phyloP scores from a whole-genome alignment of 805 yeast genomes.

The Cyberlindnera saturnus region DNA sequence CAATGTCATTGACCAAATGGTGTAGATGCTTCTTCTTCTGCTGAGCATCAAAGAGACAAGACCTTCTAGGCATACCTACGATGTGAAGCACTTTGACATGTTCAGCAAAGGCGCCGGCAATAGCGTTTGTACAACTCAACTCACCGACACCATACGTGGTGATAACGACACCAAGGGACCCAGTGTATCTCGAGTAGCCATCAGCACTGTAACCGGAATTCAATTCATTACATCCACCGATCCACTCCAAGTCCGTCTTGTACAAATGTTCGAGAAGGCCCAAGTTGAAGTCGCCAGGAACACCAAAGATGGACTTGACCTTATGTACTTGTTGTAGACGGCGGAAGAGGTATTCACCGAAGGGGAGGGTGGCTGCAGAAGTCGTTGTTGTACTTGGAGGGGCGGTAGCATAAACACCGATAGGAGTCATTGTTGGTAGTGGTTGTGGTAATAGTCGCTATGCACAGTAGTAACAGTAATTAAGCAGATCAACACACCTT shows the following conservation, averaged over 20 bases:
- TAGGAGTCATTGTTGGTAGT: constrained; percentile 10
- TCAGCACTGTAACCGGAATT: constrained; percentile 90
- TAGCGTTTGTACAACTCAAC: constrained; percentile 75
- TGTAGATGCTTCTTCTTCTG: constrained; percentile 37
- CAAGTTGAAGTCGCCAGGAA: constrained; percentile 75
- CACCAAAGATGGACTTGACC: constrained; percentile 62
- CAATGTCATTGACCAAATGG: constrained; percentile 52
- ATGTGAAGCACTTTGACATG: constrained; percentile 74
- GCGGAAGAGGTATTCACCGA: constrained; percentile 62
- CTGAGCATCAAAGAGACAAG: constrained; percentile 22
- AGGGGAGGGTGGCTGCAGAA: constrained; percentile 28
- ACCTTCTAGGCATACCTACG: constrained; percentile 55
- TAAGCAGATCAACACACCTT: too few species aligned
- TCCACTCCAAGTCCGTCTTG: constrained; percentile 52
- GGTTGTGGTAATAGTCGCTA: not conserved
- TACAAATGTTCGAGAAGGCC: constrained; percentile 64
- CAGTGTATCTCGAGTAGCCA: constrained; percentile 69
- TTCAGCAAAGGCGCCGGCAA: constrained; percentile 81
- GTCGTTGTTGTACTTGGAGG: not conserved
- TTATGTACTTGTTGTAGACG: constrained; percentile 47
- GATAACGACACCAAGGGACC: constrained; percentile 57
- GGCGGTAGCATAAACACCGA: not conserved
- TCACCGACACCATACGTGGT: constrained; percentile 88
- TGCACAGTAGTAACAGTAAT: too few species aligned
- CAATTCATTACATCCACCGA: constrained; percentile 83